A percentile compares a stretch with the other conserved stretches of the same genome.
Conservation (phyloP, 306 rosid species). For the Fragaria nilgerrensis region DNA sequence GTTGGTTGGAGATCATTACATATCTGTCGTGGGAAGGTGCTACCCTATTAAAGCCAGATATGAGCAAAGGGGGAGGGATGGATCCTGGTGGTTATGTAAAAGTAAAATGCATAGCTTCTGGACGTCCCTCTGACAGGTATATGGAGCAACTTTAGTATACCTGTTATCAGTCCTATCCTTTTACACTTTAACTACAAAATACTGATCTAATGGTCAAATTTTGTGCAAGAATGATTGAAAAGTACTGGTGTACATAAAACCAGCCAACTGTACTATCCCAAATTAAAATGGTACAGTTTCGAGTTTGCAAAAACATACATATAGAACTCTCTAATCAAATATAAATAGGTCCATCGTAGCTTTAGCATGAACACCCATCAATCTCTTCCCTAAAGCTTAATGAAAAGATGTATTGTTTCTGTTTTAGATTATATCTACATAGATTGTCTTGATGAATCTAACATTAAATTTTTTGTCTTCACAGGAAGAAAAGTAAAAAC, state of each 20-base stretch:
- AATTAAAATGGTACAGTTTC: background rate
- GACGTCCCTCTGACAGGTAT: slow-evolving; percentile 70
- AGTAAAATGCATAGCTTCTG: slow-evolving; percentile 90
- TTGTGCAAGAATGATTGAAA: background rate
- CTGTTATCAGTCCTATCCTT: background rate
- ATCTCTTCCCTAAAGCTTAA: background rate
- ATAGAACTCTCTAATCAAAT: background rate
- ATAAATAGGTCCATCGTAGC: background rate
- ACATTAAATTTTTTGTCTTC: background rate
- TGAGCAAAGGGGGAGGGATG: slow-evolving; percentile 91
- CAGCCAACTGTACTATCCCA: background rate
- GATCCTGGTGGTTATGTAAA: slow-evolving; percentile 94
- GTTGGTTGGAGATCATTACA: slow-evolving; percentile 91
- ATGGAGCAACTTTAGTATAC: slow-evolving; percentile 14
- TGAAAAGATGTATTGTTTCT: background rate
- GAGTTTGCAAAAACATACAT: background rate
- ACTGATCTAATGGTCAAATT: background rate
- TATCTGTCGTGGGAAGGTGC: slow-evolving; percentile 97
- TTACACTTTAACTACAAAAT: slow-evolving; percentile 3
- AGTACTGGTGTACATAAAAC: background rate
- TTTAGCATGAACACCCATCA: background rate
- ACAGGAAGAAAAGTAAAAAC: background rate
- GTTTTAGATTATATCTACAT: background rate
- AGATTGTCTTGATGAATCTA: background rate
- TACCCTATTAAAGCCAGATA: slow-evolving; percentile 87